Conservation (phyloP, 345 rosid species). For the Populus nigra region DNA sequence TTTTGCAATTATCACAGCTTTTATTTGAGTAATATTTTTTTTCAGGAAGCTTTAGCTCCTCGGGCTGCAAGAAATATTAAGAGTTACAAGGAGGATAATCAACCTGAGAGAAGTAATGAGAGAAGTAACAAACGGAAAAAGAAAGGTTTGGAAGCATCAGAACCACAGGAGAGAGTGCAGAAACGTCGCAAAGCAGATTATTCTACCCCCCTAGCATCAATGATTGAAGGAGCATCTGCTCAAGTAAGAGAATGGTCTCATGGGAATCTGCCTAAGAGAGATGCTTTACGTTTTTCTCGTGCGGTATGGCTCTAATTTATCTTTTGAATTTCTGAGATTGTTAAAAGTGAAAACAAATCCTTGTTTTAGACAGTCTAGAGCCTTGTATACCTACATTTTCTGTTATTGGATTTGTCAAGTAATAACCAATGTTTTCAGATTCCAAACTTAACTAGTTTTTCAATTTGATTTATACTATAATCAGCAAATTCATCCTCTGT, state of each 20-base stretch:
- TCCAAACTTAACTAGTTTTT: background rate
- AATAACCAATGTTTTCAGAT: background rate
- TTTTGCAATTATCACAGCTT: background rate
- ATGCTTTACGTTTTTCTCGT: slow-evolving; percentile 89
- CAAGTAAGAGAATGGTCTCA: slow-evolving; percentile 98
- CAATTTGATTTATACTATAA: background rate
- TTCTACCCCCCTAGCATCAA: slow-evolving; percentile 56
- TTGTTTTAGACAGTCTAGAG: background rate
- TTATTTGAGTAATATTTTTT: slow-evolving; percentile 1
- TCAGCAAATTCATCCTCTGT: background rate
- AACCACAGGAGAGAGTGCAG: slow-evolving; percentile 58
- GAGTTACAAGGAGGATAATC: slow-evolving; percentile 86
- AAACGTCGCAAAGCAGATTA: slow-evolving; percentile 85
- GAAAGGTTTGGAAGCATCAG: slow-evolving; percentile 70
- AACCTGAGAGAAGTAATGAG: slow-evolving; percentile 64
- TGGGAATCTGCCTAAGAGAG: slow-evolving; percentile 94
- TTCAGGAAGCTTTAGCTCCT: slow-evolving; percentile 86
- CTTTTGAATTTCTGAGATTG: background rate
- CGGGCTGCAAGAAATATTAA: slow-evolving; percentile 92
- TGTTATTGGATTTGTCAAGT: background rate
- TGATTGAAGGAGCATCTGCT: slow-evolving; percentile 87
- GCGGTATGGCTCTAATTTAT: slow-evolving; percentile 48
- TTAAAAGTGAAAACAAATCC: background rate
- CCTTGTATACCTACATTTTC: background rate
- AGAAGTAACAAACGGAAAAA: slow-evolving; percentile 81